Conservation (phyloP, 768 basidiomycete genomes). For the Termitomyces sp. region DNA sequence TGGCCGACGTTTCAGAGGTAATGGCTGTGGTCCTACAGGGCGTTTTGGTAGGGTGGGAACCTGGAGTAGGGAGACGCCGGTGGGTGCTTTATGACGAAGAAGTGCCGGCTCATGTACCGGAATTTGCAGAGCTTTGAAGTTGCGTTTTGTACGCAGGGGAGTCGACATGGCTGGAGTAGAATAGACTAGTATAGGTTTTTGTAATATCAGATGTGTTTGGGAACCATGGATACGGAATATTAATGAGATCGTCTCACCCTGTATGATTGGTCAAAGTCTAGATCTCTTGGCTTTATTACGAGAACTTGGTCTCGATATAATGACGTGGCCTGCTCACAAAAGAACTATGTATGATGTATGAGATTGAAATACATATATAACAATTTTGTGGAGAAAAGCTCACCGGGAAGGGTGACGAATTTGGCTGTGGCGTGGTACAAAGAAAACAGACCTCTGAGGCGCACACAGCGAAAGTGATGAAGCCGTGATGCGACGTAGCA, state of each 20-base stretch:
- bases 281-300: not conserved
- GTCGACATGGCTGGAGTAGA: not conserved
- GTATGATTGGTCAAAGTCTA: too few species aligned
- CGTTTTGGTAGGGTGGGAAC: slow-evolving; percentile 35
- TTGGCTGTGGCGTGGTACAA: not conserved
- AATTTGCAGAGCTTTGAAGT: slow-evolving; percentile 84
- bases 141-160: slow-evolving; percentile 84
- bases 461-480: not conserved
- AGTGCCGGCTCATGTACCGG: slow-evolving; percentile 42
- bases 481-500: not conserved
- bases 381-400: not conserved
- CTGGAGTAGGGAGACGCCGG: slow-evolving; percentile 20
- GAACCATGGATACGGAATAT: not conserved
- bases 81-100: not conserved
- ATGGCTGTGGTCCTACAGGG: slow-evolving; percentile 12
- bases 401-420: not conserved
- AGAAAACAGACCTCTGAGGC: not conserved
- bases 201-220: not conserved
- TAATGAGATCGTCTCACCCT: not conserved
- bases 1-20: slow-evolving; percentile 47
- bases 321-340: not conserved
- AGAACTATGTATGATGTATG: not conserved
- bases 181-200: not conserved
- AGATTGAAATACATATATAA: not conserved
- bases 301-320: not conserved